A percentile compares a stretch with the other conserved stretches of the same genome.
Evolutionary conservation across 345 rosid genomes (phyloP).

Genomic region (Erodium maritimum): DNA sequence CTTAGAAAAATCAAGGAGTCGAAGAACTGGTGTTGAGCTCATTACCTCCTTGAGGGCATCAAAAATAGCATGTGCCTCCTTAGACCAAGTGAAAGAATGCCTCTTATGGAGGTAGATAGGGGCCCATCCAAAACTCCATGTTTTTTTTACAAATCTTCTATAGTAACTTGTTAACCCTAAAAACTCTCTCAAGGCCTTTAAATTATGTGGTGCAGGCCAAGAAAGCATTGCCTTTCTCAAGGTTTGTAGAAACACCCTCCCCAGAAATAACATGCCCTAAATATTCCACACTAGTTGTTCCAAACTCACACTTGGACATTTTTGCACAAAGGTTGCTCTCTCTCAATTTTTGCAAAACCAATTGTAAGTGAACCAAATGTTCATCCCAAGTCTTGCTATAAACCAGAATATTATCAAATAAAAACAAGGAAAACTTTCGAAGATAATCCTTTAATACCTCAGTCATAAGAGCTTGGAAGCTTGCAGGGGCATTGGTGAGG

Average conservation of each 20-base stretch:
- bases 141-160: background rate
- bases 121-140: background rate
- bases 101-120: background rate
- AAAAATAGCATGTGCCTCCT: background rate
- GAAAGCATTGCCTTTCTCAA: background rate
- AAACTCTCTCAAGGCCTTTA: background rate
- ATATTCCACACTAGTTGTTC: background rate
- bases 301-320: background rate
- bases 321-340: background rate
- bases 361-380: background rate
- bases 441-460: too few species aligned
- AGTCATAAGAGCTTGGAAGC: too few species aligned
- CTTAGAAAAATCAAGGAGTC: background rate
- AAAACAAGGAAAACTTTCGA: too few species aligned
- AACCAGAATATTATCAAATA: too few species aligned
- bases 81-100: slow-evolving; percentile 1
- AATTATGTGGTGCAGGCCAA: background rate
- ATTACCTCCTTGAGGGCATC: background rate
- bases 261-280: background rate
- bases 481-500: too few species aligned
- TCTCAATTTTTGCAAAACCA: background rate
- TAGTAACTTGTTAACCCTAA: background rate
- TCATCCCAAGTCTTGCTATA: too few species aligned
- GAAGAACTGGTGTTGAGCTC: background rate
- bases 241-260: background rate